Conservation (phyloP, 805 yeast genomes). For the Candida pseudofarinosa region DNA sequence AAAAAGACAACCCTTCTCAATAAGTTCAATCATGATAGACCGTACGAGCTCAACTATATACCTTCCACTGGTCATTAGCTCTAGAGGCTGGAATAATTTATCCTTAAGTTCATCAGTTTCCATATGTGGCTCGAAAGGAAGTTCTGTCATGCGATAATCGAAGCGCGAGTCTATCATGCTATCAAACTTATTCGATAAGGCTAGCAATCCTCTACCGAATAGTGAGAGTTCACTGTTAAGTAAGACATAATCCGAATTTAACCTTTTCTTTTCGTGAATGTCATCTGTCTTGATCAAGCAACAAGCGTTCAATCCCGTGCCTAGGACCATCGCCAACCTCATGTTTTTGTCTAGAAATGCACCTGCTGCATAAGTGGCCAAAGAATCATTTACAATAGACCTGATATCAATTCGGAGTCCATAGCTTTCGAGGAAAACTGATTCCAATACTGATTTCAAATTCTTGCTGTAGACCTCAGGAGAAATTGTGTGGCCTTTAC, state of each 20-base stretch:
- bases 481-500: slow-evolving; percentile 56
- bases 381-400: slow-evolving; percentile 57
- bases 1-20: slow-evolving; percentile 25
- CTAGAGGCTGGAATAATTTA: slow-evolving; percentile 51
- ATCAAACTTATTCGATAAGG: slow-evolving; percentile 37
- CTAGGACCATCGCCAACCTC: slow-evolving; percentile 55
- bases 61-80: slow-evolving; percentile 52
- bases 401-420: slow-evolving; percentile 33
- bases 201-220: slow-evolving; percentile 41
- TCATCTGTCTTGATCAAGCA: slow-evolving; percentile 26
- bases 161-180: slow-evolving; percentile 32
- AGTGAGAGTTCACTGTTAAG: slow-evolving; percentile 54
- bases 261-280: slow-evolving; percentile 15
- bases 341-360: slow-evolving; percentile 31
- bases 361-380: slow-evolving; percentile 62
- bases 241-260: slow-evolving; percentile 17
- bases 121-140: slow-evolving; percentile 28
- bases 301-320: slow-evolving; percentile 65
- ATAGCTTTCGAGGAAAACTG: slow-evolving; percentile 19
- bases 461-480: slow-evolving; percentile 37
- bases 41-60: slow-evolving; percentile 53
- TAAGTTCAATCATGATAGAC: slow-evolving; percentile 34
- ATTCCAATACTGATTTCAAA: slow-evolving; percentile 39
- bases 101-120: slow-evolving; percentile 12
- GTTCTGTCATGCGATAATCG: slow-evolving; percentile 9